These are phyloP conservation scores for Hippophae rhamnoides DNA, from an alignment of 306 rosid species.

Conservation along the genomic window DNA sequence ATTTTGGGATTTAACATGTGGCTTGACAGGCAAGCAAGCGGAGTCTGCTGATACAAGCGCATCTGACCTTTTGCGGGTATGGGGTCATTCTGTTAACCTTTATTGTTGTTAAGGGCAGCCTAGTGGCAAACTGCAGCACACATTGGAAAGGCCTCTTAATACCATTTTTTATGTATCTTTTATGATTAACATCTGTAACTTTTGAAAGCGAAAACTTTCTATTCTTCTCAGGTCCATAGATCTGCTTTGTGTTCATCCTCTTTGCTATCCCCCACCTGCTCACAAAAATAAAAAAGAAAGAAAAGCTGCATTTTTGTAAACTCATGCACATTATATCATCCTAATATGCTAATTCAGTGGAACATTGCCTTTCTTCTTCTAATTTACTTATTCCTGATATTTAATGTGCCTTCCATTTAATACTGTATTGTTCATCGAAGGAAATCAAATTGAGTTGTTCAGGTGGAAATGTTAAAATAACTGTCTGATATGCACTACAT, in stretches of 20 bases:
- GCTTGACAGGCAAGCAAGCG: constrained; percentile 49
- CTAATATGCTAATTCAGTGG: no score
- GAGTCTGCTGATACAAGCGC: constrained; percentile 50
- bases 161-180: neutral
- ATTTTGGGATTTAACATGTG: constrained; percentile 22
- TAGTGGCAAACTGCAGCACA: neutral
- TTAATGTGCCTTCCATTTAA: neutral
- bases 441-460: neutral
- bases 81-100: neutral
- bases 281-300: no score
- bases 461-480: neutral
- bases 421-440: neutral
- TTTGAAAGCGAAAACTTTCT: neutral
- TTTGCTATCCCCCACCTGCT: no score
- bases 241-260: no score
- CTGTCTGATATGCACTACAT: constrained; percentile 2
- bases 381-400: neutral
- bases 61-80: constrained; percentile 62
- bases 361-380: no score
- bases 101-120: neutral
- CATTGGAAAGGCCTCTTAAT: neutral
- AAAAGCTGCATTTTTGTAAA: no score
- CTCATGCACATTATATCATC: no score
- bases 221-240: no score
- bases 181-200: constrained; percentile 6